phyloP scores from a whole-genome alignment of 768 basidiomycete species.

The Xanthoconium purpureum region DNA sequence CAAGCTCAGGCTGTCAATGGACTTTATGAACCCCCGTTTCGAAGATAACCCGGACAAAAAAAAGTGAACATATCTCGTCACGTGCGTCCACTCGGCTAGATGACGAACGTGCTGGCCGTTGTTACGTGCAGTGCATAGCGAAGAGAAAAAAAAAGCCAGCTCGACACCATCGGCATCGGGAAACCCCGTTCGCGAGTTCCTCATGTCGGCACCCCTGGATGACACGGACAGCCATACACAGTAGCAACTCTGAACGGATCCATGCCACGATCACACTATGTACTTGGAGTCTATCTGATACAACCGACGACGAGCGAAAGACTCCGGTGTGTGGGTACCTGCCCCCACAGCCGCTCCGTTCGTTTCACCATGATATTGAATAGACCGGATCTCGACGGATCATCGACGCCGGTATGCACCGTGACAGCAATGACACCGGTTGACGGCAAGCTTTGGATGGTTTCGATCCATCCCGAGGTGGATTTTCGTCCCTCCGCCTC shows the following conservation, averaged over 20 bases:
- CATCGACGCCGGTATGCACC: constrained; percentile 2
- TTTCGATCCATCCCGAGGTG: neutral
- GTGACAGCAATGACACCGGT: neutral
- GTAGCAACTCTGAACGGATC: too few relatives aligned
- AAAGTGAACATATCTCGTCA: neutral
- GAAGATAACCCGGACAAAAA: neutral
- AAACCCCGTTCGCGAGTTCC: neutral
- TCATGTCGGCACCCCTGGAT: neutral
- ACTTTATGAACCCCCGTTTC: constrained; percentile 2
- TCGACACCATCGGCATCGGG: neutral
- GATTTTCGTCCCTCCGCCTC: neutral
- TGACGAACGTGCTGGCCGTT: constrained; percentile 3
- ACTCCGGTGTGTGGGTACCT: neutral
- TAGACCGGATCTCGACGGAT: constrained; percentile 2
- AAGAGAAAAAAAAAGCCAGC: neutral
- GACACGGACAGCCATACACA: too few relatives aligned
- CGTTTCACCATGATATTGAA: neutral
- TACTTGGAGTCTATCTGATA: neutral
- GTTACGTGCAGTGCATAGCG: neutral
- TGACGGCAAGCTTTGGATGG: too few relatives aligned
- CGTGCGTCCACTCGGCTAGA: neutral
- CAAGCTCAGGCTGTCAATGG: neutral
- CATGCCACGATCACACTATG: neutral
- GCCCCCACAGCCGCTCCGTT: neutral
- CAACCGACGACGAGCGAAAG: neutral